Evolutionary conservation across 2,329 filamentous ascomycete species (phyloP), one percentile per base, ranked within the genome.

Genomic region (Fusarium setosum): DNA sequence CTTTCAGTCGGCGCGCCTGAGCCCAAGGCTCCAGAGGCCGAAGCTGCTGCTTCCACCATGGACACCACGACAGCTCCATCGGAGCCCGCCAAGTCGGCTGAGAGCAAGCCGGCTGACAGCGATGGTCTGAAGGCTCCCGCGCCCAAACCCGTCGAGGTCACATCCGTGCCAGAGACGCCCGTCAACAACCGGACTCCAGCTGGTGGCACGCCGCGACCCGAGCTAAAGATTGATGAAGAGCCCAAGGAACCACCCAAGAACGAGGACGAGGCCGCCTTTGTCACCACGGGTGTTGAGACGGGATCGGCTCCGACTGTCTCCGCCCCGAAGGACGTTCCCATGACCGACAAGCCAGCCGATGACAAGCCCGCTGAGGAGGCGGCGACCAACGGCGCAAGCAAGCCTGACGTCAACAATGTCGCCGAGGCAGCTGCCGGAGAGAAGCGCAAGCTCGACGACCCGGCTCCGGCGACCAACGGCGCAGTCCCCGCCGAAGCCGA

Each of bases 361-460:
- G 61, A 60, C 31, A 51, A 56, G 34, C 31, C 56, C 26, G 54
- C 38, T 6, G 60, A 68, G n/a, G n/a, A n/a, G 23, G 41, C 53
- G 12, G 62, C 48, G 13, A 45, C 63, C 50, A 74, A 71, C 56
- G 71, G 66, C 50, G 32, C 56, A 6, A 45, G 26, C 56, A 64
- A 73, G 54, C 18, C 58, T 4, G 52, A 58, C 15, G 45, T 59
- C 50, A 72, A 65, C 55, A 68, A 67, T 21, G 37, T 57, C 13
- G 37, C 29, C 21, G 62, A 73, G 17, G 68, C 56, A 11, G 51
- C 59, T 6, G 68, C 64, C 2, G 73, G 74, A 31, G 74, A 75
- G 44, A 80, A 80, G 70, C 77, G 81, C 68, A 84, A 83, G 71
- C 76, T 81, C 12, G 75, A 75, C 2, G 73, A 76, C 7, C 70